phyloP scores from a whole-genome alignment of 495 filamentous ascomycete genomes.

The Elasticomyces elasticus region DNA sequence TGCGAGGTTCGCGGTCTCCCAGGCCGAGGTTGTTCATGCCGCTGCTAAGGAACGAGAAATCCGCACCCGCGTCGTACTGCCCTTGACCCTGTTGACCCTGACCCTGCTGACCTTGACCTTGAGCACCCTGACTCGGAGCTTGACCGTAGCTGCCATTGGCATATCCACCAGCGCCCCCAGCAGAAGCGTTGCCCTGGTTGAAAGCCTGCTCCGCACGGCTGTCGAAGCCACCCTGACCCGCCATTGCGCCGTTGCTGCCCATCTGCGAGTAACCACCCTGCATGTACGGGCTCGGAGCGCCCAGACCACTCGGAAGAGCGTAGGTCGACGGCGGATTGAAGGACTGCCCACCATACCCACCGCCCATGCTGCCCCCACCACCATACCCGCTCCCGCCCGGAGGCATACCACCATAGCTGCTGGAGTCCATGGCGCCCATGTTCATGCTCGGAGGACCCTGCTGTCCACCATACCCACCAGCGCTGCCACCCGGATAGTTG shows the following conservation, averaged over 20 bases:
- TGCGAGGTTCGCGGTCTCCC: constrained; percentile 22
- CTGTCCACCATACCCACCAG: constrained; percentile 3
- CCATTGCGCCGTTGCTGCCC: constrained; percentile 31
- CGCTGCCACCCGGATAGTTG: not conserved
- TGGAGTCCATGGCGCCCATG: constrained; percentile 8
- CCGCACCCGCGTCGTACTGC: constrained; percentile 4
- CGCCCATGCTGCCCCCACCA: constrained; percentile 13
- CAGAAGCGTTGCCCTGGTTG: constrained; percentile 34
- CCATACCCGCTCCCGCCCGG: constrained; percentile 6
- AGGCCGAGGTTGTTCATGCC: constrained; percentile 24
- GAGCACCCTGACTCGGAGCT: constrained; percentile 6
- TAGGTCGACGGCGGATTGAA: constrained; percentile 87
- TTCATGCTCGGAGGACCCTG: constrained; percentile 10
- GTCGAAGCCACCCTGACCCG: constrained; percentile 65
- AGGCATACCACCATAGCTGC: constrained; percentile 12
- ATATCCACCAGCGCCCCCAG: constrained; percentile 7
- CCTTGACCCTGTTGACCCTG: constrained; percentile 3
- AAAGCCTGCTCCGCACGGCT: constrained; percentile 72
- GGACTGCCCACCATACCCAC: constrained; percentile 70
- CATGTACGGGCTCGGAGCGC: constrained; percentile 71
- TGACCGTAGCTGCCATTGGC: constrained; percentile 11
- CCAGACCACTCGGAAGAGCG: constrained; percentile 79
- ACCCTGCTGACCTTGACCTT: not conserved
- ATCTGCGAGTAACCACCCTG: constrained; percentile 67
- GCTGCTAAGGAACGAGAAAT: constrained; percentile 23